Conservation (phyloP, 2,329 filamentous ascomycete species). For the Beauveria asiatica region DNA sequence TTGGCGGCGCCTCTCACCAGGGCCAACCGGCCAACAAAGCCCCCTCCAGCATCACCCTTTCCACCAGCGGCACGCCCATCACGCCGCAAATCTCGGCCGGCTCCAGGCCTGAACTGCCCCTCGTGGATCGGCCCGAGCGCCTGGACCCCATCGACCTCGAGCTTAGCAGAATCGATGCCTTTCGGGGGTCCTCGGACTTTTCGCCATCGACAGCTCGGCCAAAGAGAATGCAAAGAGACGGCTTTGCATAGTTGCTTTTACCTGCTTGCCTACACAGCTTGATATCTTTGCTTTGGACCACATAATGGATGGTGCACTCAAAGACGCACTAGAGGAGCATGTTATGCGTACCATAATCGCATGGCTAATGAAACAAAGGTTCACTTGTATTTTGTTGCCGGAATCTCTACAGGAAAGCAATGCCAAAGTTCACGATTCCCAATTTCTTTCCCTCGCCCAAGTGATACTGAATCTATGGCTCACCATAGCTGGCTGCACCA, state of each 20-base stretch:
- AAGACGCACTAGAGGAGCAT: not conserved
- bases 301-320: not conserved
- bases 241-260: not conserved
- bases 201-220: not conserved
- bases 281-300: not conserved
- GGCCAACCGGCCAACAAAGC: not conserved
- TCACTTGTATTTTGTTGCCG: not conserved
- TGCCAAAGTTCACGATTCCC: not conserved
- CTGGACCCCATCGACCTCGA: conserved; percentile 11
- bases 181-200: not conserved
- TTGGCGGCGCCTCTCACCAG: not conserved
- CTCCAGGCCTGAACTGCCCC: not conserved
- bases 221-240: not conserved
- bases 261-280: not conserved
- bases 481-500: not conserved
- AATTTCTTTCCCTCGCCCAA: not conserved
- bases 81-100: conserved; percentile 1
- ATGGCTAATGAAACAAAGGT: not conserved
- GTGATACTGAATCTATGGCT: not conserved
- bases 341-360: not conserved
- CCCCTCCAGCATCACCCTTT: not conserved
- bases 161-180: conserved; percentile 10
- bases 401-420: conserved; percentile 7
- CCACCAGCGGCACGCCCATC: not conserved
- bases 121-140: not conserved